Base-by-base conservation (phyloP, 1,284 basidiomycete genomes). In the Baeospora myosura region DNA sequence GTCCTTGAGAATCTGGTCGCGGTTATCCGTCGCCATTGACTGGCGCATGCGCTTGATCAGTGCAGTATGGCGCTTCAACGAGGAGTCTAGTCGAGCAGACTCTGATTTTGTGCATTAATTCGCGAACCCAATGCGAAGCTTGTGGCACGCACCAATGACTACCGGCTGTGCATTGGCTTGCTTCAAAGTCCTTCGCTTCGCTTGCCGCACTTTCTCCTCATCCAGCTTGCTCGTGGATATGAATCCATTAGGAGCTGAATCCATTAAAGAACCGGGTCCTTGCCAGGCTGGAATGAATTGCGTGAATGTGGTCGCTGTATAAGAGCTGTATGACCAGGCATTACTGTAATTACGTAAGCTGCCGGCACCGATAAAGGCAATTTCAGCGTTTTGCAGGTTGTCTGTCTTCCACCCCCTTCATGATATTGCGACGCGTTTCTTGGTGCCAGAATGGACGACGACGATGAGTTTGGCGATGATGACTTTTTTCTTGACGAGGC, bases 61-160 rank as follows among this genome's bases (percentile, higher is more conserved):
- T 1, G 90, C 88, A 1, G 91, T 96, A 61, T 98, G 92, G 17
- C 89, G 82, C 65, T 92, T 97, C 45, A 98, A 65, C 26, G 93
- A 96, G 2, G 93, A 91, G 60, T 97, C 93, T 25, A 93, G 71
- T 56, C 76, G 87, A 12, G 71, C 66, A 6, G 71, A 61, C 52
- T 79, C 82, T 87, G 50, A 39, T n/a, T n/a, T n/a, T n/a, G n/a
- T n/a, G n/a, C n/a, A n/a, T n/a, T n/a, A n/a, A n/a, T n/a, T n/a
- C n/a, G n/a, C n/a, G n/a, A n/a, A n/a, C n/a, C n/a, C n/a, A n/a
- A n/a, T n/a, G n/a, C n/a, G n/a, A n/a, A n/a, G n/a, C n/a, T n/a
- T n/a, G n/a, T n/a, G n/a, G n/a, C n/a, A 47, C 48, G 5, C 16
- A 76, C 81, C 78, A 68, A 67, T 65, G 8, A 62, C 58, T 25